Base-by-base conservation (phyloP, 202 grass and related monocot genomes). In the Eragrostis tef region DNA sequence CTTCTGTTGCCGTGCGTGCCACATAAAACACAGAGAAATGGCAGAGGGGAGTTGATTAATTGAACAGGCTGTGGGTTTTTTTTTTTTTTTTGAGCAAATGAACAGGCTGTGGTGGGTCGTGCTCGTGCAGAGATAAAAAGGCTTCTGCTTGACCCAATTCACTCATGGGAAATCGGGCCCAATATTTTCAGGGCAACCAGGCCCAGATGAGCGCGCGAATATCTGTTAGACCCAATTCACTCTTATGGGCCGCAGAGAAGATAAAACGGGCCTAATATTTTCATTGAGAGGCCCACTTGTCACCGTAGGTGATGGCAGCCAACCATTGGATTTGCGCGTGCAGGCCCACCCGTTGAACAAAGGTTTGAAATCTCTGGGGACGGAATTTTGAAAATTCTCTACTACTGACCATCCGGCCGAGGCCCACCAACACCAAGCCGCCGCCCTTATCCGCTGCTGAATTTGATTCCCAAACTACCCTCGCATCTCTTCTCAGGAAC, bases 381-480 rank as follows among this genome's bases (percentile, higher is more conserved):
- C 7, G 54, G 34, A 71, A 52, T 77, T 77, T 87, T 57, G 13
- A 64, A 49, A 67, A 2, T 82, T 36, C 56, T 51, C 57, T 31
- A 56, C 57, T 31, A 56, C 17, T 69, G n/a, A 56, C 54, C 60
- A 58, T 31, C 22, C 6, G 1, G 7, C 1, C 21, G 11, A n/a
- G 36, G 50, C 22, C 71, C 34, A 39, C 34, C 2, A 39, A 31
- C 34, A 39, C 34, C 2, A 39, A 31, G 26, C 26, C 60, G 60
- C 60, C 16, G 22, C 1, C 42, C 41, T 81, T 73, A 75, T 81
- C 77, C 41, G 44, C 36, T 36, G 2, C 9, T 69, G 21, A 45
- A 16, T 47, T 81, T 44, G 0, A 9, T 83, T 25, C 73, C 85
- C 6, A 72, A 71, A 82, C 17, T 83, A 70, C 72, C 62, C 43